These are phyloP conservation scores for Erucastrum elatum DNA, from an alignment of 345 rosid genomes.

Conservation along the genomic window DNA sequence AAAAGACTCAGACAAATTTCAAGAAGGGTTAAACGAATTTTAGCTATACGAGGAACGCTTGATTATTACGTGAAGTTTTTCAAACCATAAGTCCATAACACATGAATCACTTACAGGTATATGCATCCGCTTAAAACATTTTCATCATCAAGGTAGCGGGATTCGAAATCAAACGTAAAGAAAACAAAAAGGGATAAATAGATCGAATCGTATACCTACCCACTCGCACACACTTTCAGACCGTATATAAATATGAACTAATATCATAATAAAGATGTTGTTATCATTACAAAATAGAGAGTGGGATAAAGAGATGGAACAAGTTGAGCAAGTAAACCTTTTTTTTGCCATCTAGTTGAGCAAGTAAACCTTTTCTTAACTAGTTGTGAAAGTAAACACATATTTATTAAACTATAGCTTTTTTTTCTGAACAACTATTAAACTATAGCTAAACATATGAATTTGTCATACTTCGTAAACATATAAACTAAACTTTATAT, in stretches of 20 bases:
- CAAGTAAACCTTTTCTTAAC: neutral
- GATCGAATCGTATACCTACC: conserved; percentile 38
- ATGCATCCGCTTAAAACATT: neutral
- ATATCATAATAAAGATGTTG: neutral
- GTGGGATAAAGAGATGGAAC: neutral
- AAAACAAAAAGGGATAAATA: neutral
- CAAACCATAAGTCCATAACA: neutral
- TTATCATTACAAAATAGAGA: neutral
- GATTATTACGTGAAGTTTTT: neutral
- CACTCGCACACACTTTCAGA: conserved; percentile 33
- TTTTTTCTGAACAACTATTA: no score
- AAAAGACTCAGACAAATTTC: no score
- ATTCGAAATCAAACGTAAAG: conserved; percentile 10
- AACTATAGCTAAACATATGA: neutral
- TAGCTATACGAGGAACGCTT: neutral
- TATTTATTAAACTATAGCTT: neutral
- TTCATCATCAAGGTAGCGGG: conserved; percentile 14
- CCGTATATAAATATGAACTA: neutral
- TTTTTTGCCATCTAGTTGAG: neutral
- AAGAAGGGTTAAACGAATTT: no score
- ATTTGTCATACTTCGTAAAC: neutral
- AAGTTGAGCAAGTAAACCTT: neutral
- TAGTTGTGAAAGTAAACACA: neutral
- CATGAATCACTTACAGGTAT: neutral
- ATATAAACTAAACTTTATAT: no score